Base-by-base conservation (phyloP, 2,329 filamentous ascomycete genomes). In the Fusarium drepaniforme region DNA sequence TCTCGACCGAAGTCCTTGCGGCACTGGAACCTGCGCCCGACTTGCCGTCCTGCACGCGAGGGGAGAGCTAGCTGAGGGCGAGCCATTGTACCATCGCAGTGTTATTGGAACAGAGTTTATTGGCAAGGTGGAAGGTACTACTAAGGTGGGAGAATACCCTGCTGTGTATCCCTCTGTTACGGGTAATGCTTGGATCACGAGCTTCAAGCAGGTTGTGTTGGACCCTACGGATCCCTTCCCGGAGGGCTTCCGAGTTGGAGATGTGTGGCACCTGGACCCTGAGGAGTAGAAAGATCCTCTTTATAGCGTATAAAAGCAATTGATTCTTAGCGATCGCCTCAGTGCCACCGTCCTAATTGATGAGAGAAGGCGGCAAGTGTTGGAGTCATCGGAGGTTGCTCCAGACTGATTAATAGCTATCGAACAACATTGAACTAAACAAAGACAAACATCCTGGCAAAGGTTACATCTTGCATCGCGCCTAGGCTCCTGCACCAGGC, bases 1-100 rank as follows among this genome's bases (percentile, higher is more conserved):
- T 13, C 62, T 74, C 3, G 73, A 74, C 25, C 30, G 73, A 51
- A 75, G 72, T 12, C 72, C 73, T 1, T 75, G 73, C 3, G 73
- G 72, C 4, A 75, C 73, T 0, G 73, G 71, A n/a, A 74, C 73
- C 3, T 75, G 73, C 16, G 73, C 73, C 11, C 61, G 69, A 8
- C 38, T 75, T 3, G 72, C 73, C 3, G 72, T 70, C 2, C 66
- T 75, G 1, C 64, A 75, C 1, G 72, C 72, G 0, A 63, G 70
- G 21, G 72, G 72, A 7, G 30, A 74, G n/a, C 9, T 75, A 8
- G 63, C 63, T 2, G 66, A 67, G 38, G 61, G 66, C 0, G 72
- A 75, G 33, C 58, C 59, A 11, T 64, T 72, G 12, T 61, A 68
- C 18, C 73, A 74, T 9, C 60, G 59, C 12, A 68, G 72, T 8